Conservation (phyloP, 2,329 filamentous ascomycete genomes). For the Verticillium dahliae region DNA sequence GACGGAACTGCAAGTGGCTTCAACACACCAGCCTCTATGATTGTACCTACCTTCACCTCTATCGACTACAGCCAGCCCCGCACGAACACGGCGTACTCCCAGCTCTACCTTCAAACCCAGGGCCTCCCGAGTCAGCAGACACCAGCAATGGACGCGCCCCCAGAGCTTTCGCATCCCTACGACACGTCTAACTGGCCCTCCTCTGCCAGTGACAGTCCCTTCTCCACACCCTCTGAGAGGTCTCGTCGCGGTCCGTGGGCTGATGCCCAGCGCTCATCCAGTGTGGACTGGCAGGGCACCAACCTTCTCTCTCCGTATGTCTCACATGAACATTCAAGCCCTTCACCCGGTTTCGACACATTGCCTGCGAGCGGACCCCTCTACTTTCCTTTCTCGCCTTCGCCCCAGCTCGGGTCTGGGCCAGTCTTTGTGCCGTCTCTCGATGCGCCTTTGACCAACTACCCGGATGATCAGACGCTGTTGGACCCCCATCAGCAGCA, state of each 20-base stretch:
- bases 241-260: constrained; percentile 12
- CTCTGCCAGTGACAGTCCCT: constrained; percentile 39
- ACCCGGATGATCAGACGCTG: constrained; percentile 26
- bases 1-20: constrained; percentile 1
- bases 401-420: constrained; percentile 16
- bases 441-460: constrained; percentile 27
- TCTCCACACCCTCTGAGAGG: constrained; percentile 38
- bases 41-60: constrained; percentile 3
- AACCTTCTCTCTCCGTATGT: constrained; percentile 19
- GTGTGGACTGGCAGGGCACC: constrained; percentile 22
- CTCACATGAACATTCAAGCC: constrained; percentile 2
- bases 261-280: constrained; percentile 12
- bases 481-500: constrained; percentile 27
- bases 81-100: constrained; percentile 7
- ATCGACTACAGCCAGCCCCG: constrained; percentile 10
- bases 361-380: constrained; percentile 17
- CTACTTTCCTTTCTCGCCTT: constrained; percentile 21
- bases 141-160: constrained; percentile 4
- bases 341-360: constrained; percentile 14
- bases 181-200: constrained; percentile 35
- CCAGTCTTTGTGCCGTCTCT: constrained; percentile 26
- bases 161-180: constrained; percentile 15
- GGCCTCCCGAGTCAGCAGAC: constrained; percentile 7
- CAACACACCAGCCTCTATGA: constrained; percentile 2
- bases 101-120: constrained; percentile 8